phyloP scores from a whole-genome alignment of 2,329 filamentous ascomycete genomes.

The Aaosphaeria arxii region DNA sequence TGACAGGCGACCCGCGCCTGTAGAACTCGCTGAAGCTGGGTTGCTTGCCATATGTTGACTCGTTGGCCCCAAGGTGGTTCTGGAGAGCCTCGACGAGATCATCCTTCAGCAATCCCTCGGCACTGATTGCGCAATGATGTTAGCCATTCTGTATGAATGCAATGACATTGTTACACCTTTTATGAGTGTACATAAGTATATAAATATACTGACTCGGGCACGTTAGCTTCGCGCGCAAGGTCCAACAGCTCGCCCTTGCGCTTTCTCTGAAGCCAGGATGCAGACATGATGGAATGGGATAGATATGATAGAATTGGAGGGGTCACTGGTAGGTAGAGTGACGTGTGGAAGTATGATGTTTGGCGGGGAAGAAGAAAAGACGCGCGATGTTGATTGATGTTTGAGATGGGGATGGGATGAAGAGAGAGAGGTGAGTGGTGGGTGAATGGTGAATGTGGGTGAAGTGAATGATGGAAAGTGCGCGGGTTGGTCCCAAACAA shows the following conservation, averaged over 20 bases:
- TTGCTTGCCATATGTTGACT: constrained; percentile 61
- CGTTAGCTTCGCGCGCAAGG: constrained; percentile 67
- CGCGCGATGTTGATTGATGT: neutral
- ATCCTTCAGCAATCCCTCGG: constrained; percentile 69
- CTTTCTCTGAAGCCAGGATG: constrained; percentile 75
- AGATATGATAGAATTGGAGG: constrained; percentile 12
- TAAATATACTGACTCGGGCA: constrained; percentile 56
- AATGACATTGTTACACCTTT: neutral
- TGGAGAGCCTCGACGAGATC: constrained; percentile 62
- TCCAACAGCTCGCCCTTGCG: constrained; percentile 77
- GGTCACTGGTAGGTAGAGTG: constrained; percentile 15
- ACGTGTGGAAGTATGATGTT: constrained; percentile 1
- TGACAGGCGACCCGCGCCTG: constrained; percentile 60
- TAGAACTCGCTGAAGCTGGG: constrained; percentile 73
- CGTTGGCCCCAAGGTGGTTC: constrained; percentile 55
- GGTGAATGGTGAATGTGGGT: neutral
- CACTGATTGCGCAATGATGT: constrained; percentile 46
- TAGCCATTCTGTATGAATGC: constrained; percentile 10
- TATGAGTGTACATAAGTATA: neutral
- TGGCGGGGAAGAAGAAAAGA: constrained; percentile 2
- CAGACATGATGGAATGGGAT: constrained; percentile 52
- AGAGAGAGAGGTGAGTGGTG: neutral
- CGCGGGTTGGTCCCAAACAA: no score
- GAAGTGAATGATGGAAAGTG: no score
- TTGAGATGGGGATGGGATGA: neutral